Conservation (phyloP, 768 basidiomycete species). For the Termitomyces sp. region DNA sequence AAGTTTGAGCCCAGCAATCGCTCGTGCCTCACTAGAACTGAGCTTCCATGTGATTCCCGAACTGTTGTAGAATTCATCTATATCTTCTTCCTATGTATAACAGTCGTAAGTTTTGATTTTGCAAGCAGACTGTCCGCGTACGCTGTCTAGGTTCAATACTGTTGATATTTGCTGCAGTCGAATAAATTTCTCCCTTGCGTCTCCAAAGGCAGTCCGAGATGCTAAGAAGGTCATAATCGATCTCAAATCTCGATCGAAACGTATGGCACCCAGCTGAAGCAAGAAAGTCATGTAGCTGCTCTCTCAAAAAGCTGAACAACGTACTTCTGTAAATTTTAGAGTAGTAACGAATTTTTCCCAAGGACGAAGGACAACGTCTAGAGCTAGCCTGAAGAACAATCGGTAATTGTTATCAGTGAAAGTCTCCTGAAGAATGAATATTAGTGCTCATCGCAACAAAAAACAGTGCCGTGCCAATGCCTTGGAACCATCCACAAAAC, state of each 20-base stretch:
- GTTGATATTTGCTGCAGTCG: slow-evolving; percentile 92
- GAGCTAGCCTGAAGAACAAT: slow-evolving; percentile 74
- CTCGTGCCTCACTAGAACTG: slow-evolving; percentile 69
- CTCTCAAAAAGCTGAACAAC: slow-evolving; percentile 12
- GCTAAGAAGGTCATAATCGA: slow-evolving; percentile 79
- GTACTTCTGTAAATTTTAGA: slow-evolving; percentile 84
- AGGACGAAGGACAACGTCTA: slow-evolving; percentile 87
- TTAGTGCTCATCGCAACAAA: background rate
- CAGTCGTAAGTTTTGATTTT: background rate
- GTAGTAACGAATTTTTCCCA: slow-evolving; percentile 88
- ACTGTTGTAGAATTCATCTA: slow-evolving; percentile 90
- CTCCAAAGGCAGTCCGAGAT: slow-evolving; percentile 85
- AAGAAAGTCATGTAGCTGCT: background rate
- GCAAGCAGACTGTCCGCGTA: slow-evolving; percentile 26
- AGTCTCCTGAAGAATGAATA: slow-evolving; percentile 47
- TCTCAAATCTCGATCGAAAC: slow-evolving; percentile 90
- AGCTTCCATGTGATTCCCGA: slow-evolving; percentile 91
- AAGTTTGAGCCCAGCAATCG: slow-evolving; percentile 57
- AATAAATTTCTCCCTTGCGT: slow-evolving; percentile 87
- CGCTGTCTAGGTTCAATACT: slow-evolving; percentile 81
- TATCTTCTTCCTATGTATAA: slow-evolving; percentile 74
- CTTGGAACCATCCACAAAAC: slow-evolving; percentile 81
- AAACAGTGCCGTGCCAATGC: slow-evolving; percentile 28
- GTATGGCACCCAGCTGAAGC: slow-evolving; percentile 84
- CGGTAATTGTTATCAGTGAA: slow-evolving; percentile 90